A percentile compares a stretch with the other conserved stretches of the same genome.
Evolutionary conservation across 2,329 filamentous ascomycete genomes (phyloP).

Genomic region (Orbilia oligospora): DNA sequence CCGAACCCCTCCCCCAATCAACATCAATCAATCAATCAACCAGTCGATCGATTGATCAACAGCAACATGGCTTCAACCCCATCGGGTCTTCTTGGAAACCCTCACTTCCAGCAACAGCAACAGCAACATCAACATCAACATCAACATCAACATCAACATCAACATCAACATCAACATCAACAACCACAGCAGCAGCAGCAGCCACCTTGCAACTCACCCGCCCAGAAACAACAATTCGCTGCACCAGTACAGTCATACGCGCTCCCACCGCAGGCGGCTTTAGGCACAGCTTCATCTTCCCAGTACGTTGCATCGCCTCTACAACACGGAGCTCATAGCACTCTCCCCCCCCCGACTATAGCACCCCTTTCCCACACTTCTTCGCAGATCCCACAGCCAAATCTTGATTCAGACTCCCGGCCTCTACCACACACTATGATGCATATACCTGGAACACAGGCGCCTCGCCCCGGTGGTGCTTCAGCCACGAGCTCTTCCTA

Average conservation of each 20-base stretch:
- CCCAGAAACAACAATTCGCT: constrained; percentile 78
- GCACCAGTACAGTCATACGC: constrained; percentile 78
- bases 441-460: constrained; percentile 77
- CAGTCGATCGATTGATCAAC: background rate
- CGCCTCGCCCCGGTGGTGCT: constrained; percentile 71
- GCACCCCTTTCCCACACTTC: constrained; percentile 74
- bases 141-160: constrained; percentile 7
- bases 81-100: constrained; percentile 31
- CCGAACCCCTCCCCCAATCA: background rate
- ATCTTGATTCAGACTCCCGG: constrained; percentile 73
- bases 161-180: background rate
- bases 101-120: constrained; percentile 45
- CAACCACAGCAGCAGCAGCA: constrained; percentile 17
- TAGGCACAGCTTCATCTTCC: constrained; percentile 69
- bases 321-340: constrained; percentile 35
- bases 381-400: constrained; percentile 79
- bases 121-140: too few species aligned
- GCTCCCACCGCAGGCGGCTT: constrained; percentile 73
- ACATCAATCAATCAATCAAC: background rate
- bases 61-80: constrained; percentile 38
- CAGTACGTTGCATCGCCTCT: constrained; percentile 69
- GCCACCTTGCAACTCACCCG: constrained; percentile 24
- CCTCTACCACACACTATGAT: constrained; percentile 79
- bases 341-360: constrained; percentile 65
- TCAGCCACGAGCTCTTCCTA: constrained; percentile 69